These are phyloP conservation scores for Rhodotorula sp. DNA, from an alignment of 1,284 basidiomycete genomes.

Conservation along the genomic window DNA sequence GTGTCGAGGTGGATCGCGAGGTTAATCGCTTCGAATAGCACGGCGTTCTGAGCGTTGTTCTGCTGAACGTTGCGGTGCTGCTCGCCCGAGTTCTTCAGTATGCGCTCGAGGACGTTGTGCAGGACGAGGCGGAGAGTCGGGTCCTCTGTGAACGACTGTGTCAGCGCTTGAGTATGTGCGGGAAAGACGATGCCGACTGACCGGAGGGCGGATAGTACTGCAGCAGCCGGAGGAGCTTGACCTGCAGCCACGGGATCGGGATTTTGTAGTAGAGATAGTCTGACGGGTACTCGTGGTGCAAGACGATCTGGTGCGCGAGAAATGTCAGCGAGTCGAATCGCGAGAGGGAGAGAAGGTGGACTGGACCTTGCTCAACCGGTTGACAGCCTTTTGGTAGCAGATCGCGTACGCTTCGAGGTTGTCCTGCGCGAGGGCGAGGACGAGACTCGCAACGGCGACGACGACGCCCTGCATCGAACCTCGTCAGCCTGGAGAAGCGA, in stretches of 20 bases:
- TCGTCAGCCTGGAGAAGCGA: no score
- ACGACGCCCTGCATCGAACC: constrained; percentile 72
- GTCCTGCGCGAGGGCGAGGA: constrained; percentile 94
- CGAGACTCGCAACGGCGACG: constrained; percentile 84
- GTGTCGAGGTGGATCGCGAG: constrained; percentile 96
- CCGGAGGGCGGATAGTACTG: constrained; percentile 95
- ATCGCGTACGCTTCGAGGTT: constrained; percentile 83
- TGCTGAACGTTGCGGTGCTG: constrained; percentile 94
- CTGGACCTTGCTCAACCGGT: constrained; percentile 77
- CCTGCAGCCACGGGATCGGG: constrained; percentile 96
- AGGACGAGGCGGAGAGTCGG: constrained; percentile 72
- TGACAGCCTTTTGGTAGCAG: constrained; percentile 91
- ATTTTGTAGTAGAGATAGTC: constrained; percentile 97
- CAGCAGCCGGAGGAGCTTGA: constrained; percentile 86
- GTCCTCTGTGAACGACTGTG: constrained; percentile 63
- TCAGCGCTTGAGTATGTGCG: background rate
- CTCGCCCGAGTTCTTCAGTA: constrained; percentile 92
- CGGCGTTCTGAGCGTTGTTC: constrained; percentile 95
- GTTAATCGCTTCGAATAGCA: constrained; percentile 97
- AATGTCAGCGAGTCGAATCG: constrained; percentile 16
- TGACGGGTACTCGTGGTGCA: constrained; percentile 81
- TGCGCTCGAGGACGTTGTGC: constrained; percentile 79
- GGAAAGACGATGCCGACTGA: constrained; percentile 48
- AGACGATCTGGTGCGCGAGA: constrained; percentile 65
- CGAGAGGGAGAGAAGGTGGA: background rate